Evolutionary conservation across 257 asterid species (phyloP), one percentile per base, ranked within the genome.

Genomic region (Plantago elongata): DNA sequence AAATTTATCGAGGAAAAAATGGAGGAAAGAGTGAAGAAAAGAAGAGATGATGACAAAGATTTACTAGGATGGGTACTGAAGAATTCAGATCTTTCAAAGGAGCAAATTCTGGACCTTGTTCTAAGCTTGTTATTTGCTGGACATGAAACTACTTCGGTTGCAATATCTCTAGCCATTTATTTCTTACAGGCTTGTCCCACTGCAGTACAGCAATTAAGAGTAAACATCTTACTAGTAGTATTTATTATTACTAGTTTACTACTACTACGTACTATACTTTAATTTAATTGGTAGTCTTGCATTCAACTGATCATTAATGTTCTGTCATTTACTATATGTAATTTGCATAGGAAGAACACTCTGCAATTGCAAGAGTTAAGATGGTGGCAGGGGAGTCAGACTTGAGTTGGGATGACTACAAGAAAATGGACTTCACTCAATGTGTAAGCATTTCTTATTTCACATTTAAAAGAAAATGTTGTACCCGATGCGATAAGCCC

Each of bases 351-450:
- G 90, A 74, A 56, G 97, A 90, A 45, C 97, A 90, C 74, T 7
- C 57, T 56, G 79, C 60, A 49, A 85, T 90, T 38, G 72, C 65
- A 5, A 68, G 54, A 55, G 84, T 72, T 22, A 83, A 81, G 70
- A 72, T 52, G 71, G 75, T 68, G 66, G 62, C 73, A 18, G 82
- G 81, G 70, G 80, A 65, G 57, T 54, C 69, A 42, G 85, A 80
- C 16, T 60, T 90, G 83, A 78, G 49, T 51, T 90, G 98, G 98
- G 95, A 90, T 48, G 98, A 90, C 48, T 90, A 90, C 79, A 90
- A 76, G 80, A 82, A 83, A 66, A 90, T 90, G 98, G 96, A 85
- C 47, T 90, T 90, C 78, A 90, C 96, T 18, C 98, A 90, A 75
- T 83, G 96, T 61, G 98, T 90, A 76, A 82, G 93, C 61, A 30